Evolutionary conservation across 1,284 basidiomycete species (phyloP).

Genomic region (Ceratobasidium sp.): DNA sequence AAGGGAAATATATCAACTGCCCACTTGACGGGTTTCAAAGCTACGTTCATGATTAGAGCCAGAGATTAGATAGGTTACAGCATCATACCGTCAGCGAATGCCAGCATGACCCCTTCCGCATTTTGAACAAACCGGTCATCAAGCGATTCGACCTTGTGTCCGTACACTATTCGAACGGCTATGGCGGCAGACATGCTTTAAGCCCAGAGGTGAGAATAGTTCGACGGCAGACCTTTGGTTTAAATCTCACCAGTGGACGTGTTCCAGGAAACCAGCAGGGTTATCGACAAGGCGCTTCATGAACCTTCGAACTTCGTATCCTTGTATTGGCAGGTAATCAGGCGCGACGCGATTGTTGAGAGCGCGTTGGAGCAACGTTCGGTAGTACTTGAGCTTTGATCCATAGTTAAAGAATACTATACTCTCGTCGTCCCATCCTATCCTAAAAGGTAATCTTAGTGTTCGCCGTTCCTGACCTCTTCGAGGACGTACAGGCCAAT

Average conservation of each 20-base stretch:
- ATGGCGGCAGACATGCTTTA: slow-evolving; percentile 27
- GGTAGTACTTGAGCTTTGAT: slow-evolving; percentile 18
- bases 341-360: slow-evolving; percentile 30
- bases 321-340: slow-evolving; percentile 15
- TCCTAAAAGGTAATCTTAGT: not conserved
- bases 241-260: slow-evolving; percentile 19
- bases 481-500: slow-evolving; percentile 10
- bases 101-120: slow-evolving; percentile 27
- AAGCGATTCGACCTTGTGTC: slow-evolving; percentile 30
- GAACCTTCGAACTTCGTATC: slow-evolving; percentile 10
- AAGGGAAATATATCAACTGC: slow-evolving; percentile 16
- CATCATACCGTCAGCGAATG: slow-evolving; percentile 11
- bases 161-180: slow-evolving; percentile 18
- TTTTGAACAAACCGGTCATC: slow-evolving; percentile 23
- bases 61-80: not conserved
- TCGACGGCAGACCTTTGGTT: not conserved
- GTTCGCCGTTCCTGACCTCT: not conserved
- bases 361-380: slow-evolving; percentile 15
- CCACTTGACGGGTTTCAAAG: slow-evolving; percentile 22
- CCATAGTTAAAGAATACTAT: slow-evolving; percentile 24
- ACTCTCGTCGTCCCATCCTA: slow-evolving; percentile 24
- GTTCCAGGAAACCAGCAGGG: slow-evolving; percentile 7
- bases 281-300: not conserved
- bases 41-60: not conserved
- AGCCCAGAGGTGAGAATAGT: not conserved